Base-by-base conservation (phyloP, 306 rosid species). In the Vigna radiata region DNA sequence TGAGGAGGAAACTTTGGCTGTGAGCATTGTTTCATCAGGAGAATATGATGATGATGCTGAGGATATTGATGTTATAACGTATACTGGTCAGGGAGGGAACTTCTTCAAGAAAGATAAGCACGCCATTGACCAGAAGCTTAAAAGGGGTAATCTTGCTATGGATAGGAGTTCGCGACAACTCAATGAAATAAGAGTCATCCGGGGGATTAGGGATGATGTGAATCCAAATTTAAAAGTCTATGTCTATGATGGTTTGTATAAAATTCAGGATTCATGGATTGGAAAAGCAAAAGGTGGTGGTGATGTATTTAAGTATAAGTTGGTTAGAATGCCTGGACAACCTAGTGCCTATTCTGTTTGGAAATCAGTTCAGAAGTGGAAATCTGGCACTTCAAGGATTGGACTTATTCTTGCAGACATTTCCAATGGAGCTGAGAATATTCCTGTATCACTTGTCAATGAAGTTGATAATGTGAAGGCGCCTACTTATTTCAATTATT, bases 111-210 rank as follows among this genome's bases (percentile, higher is more conserved):
- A 81, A 70, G 90, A 85, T 11, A 85, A 77, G 82, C 75, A 74
- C 10, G 60, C 50, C n/a, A 46, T 64, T 10, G 96, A 90, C 73
- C 96, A 90, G 76, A 90, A 90, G 86, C 89, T 90, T 81, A 81
- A 88, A 18, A 86, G 91, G 85, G 96, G 96, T 50, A 90, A 88
- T 80, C 96, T 90, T 61, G 92, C 92, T 68, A 77, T 90, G 64
- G 88, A 90, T 77, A 86, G 81, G 78, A 90, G 89, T 76, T 75
- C 85, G 3, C 83, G 85, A n/a, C 82, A 77, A 39, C 81, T 64
- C 27, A 90, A 86, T 65, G 96, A 86, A 70, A 73, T 88, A 33
- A 87, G 96, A 80, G 96, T 90, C 25, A 77, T 90, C 70, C 85
- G 92, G 18, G 96, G 96, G 44, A 44, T 90, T 44, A 88, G 48